Conservation (phyloP, 306 rosid genomes). For the barrel medic (Medicago truncatula) region DNA sequence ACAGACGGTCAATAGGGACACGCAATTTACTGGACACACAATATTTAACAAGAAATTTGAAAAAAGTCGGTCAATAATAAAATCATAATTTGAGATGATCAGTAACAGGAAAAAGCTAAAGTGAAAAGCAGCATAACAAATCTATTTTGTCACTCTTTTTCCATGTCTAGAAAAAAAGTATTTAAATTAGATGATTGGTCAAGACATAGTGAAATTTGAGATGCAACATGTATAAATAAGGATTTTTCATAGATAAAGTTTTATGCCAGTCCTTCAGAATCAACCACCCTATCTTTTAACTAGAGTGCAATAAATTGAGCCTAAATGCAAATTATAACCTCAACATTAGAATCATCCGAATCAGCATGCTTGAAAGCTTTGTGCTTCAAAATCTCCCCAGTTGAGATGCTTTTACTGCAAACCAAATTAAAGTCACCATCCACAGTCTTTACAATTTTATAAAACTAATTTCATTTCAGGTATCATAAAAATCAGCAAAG, state of each 20-base stretch:
- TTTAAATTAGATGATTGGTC: slow-evolving; percentile 10
- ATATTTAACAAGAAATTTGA: not conserved
- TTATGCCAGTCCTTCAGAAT: not conserved
- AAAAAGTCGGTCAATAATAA: not conserved
- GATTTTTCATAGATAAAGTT: not conserved
- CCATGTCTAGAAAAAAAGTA: not conserved
- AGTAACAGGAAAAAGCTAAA: not conserved
- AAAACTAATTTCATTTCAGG: slow-evolving; percentile 11
- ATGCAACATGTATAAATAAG: not conserved
- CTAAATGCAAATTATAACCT: slow-evolving; percentile 54
- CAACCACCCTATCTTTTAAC: slow-evolving; percentile 13
- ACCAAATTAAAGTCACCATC: slow-evolving; percentile 26
- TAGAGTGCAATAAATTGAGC: slow-evolving; percentile 4
- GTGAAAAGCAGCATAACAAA: slow-evolving; percentile 11
- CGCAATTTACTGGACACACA: slow-evolving; percentile 16
- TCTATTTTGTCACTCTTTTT: slow-evolving; percentile 14
- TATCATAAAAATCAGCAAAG: not conserved
- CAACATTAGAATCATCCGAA: slow-evolving; percentile 57
- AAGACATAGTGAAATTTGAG: not conserved
- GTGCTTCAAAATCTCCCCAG: slow-evolving; percentile 64
- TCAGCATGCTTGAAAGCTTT: slow-evolving; percentile 53
- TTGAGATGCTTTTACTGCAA: slow-evolving; percentile 59
- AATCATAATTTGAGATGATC: not conserved
- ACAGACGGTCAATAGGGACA: not conserved
- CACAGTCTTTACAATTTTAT: slow-evolving; percentile 14